A percentile compares a stretch with the other conserved stretches of the same genome.
These are phyloP conservation scores for Madurella mycetomatis DNA, from an alignment of 2,329 filamentous ascomycete genomes.

Conservation along the genomic window DNA sequence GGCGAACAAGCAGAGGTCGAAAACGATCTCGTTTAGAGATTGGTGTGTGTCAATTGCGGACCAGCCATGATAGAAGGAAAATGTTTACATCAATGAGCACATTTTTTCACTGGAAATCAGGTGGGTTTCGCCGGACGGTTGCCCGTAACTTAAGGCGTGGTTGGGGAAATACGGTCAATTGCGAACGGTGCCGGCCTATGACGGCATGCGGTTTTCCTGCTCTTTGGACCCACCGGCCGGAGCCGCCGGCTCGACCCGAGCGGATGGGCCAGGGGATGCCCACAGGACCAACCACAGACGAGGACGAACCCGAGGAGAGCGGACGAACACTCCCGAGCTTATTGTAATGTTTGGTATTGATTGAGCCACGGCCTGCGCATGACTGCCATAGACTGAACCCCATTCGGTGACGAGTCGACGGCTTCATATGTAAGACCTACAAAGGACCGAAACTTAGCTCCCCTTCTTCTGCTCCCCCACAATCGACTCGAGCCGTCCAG, in stretches of 20 bases:
- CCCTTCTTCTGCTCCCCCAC: constrained; percentile 50
- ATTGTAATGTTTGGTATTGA: neutral
- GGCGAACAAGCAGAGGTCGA: neutral
- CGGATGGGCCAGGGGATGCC: constrained; percentile 2
- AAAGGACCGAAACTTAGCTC: constrained; percentile 1
- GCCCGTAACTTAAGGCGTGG: neutral
- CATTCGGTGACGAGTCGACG: neutral
- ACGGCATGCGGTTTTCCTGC: constrained; percentile 17
- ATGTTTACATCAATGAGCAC: constrained; percentile 1
- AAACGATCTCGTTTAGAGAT: neutral
- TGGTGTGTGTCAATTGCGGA: constrained; percentile 2
- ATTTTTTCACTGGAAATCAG: neutral
- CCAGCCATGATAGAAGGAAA: constrained; percentile 11
- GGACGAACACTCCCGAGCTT: neutral
- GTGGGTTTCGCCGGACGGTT: neutral
- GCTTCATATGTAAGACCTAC: neutral
- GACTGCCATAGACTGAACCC: neutral
- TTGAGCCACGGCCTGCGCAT: neutral
- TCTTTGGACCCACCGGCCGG: constrained; percentile 10
- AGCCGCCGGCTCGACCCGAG: constrained; percentile 16
- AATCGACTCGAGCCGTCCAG: constrained; percentile 69
- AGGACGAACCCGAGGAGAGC: neutral
- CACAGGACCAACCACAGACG: constrained; percentile 3
- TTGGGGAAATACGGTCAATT: neutral
- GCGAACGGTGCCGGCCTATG: constrained; percentile 12